Percentiles rank a stretch among this genome's conserved stretches.
Conservation (phyloP, 192 early-diverging fungal species). For the Chytriomyces sp. region DNA sequence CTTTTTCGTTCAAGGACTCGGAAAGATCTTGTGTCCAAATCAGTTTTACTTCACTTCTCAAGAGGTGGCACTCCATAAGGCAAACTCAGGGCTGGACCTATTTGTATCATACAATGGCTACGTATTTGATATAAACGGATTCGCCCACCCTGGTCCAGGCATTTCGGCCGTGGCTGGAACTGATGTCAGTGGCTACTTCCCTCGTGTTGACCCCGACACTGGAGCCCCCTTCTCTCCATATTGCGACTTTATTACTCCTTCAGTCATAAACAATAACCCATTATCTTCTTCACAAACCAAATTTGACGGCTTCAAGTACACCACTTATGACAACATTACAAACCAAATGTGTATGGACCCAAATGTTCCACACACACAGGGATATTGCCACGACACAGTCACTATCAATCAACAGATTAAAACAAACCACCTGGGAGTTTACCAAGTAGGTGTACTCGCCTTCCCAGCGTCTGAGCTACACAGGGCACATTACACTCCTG, state of each 20-base stretch:
- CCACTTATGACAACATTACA: neutral
- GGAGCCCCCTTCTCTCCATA: constrained; percentile 3
- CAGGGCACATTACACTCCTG: constrained; percentile 45
- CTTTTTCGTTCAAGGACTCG: constrained; percentile 69
- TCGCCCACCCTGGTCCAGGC: constrained; percentile 32
- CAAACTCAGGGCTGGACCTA: constrained; percentile 10
- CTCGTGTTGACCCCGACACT: constrained; percentile 31
- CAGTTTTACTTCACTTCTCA: constrained; percentile 27
- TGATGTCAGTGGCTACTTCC: constrained; percentile 43
- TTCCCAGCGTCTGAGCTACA: constrained; percentile 56
- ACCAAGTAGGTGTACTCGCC: constrained; percentile 40
- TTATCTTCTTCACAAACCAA: neutral
- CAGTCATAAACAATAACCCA: no score
- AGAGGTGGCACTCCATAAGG: constrained; percentile 37
- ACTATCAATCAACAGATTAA: constrained; percentile 32
- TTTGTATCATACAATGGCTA: constrained; percentile 50
- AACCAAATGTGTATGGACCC: neutral
- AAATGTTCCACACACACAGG: constrained; percentile 8
- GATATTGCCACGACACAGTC: constrained; percentile 43
- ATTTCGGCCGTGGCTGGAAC: constrained; percentile 37
- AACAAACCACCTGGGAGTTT: constrained; percentile 33
- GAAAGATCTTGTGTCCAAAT: constrained; percentile 57
- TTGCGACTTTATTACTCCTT: constrained; percentile 17
- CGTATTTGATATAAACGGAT: constrained; percentile 47
- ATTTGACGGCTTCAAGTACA: neutral